phyloP scores from a whole-genome alignment of 2,329 filamentous ascomycete genomes.

The Chaetomium globosum region DNA sequence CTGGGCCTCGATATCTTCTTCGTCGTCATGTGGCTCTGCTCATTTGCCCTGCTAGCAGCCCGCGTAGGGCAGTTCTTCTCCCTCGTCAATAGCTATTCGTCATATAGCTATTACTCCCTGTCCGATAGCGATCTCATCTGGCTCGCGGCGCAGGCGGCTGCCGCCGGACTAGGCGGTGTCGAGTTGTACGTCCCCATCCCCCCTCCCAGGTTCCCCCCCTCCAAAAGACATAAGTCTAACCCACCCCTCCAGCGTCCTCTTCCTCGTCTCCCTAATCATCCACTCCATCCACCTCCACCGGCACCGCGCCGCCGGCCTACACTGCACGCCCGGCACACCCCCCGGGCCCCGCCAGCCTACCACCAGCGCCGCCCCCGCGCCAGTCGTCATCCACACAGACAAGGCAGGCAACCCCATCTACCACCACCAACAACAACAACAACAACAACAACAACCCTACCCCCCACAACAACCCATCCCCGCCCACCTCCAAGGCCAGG shows the following conservation, averaged over 20 bases:
- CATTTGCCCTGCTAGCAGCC: conserved; percentile 48
- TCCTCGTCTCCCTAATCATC: conserved; percentile 47
- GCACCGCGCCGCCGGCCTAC: conserved; percentile 50
- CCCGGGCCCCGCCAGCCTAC: conserved; percentile 24
- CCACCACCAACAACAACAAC: conserved; percentile 17
- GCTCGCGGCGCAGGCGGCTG: conserved; percentile 41
- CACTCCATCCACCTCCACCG: conserved; percentile 48
- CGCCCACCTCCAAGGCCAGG: conserved; percentile 6
- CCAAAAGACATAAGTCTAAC: background rate
- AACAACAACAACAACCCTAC: conserved; percentile 1
- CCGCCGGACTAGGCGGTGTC: conserved; percentile 47
- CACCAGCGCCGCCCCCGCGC: conserved; percentile 25
- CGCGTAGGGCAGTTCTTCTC: conserved; percentile 40
- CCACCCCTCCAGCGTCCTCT: conserved; percentile 45
- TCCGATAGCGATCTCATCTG: background rate
- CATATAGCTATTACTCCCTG: conserved; percentile 12
- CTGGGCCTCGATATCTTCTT: conserved; percentile 55
- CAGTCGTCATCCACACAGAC: conserved; percentile 5
- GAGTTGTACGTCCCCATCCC: conserved; percentile 47
- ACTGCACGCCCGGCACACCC: conserved; percentile 41
- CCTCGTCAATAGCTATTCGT: conserved; percentile 2
- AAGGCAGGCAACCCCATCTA: conserved; percentile 29
- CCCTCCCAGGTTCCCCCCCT: background rate
- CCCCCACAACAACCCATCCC: background rate
- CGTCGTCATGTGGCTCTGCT: conserved; percentile 56